Conservation (phyloP, 2,329 filamentous ascomycete genomes). For the Fusarium sacchari region DNA sequence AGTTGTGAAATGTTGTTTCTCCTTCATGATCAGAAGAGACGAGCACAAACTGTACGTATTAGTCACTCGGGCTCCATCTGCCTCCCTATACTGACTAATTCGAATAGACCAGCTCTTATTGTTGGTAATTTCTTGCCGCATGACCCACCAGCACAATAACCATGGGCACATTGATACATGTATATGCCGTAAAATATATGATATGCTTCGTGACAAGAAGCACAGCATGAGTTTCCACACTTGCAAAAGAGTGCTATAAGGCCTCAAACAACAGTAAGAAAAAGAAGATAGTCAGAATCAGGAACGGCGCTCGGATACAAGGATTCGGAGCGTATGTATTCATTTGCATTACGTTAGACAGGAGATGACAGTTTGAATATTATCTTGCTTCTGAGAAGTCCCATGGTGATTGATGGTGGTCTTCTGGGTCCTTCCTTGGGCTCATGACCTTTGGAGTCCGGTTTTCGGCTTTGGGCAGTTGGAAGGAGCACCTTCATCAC, state of each 20-base stretch:
- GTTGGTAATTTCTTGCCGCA: slow-evolving; percentile 97
- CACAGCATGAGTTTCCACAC: neutral
- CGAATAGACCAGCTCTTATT: slow-evolving; percentile 84
- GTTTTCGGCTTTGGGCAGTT: neutral
- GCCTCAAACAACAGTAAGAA: slow-evolving; percentile 13
- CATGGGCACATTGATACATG: neutral
- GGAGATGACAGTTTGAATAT: slow-evolving; percentile 18
- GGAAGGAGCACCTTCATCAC: slow-evolving; percentile 8
- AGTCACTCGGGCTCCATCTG: neutral
- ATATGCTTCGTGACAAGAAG: neutral
- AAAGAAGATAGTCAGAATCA: slow-evolving; percentile 14
- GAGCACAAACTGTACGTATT: slow-evolving; percentile 89
- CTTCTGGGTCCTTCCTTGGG: neutral
- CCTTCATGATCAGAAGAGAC: slow-evolving; percentile 94
- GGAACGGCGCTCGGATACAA: slow-evolving; percentile 30
- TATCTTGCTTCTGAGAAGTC: neutral
- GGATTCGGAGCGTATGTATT: slow-evolving; percentile 33
- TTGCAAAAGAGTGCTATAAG: neutral
- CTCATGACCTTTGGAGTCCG: neutral
- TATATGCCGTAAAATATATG: neutral
- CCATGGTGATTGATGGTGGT: neutral
- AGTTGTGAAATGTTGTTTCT: slow-evolving; percentile 93
- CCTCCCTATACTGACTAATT: slow-evolving; percentile 46
- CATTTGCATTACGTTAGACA: slow-evolving; percentile 27
- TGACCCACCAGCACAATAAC: slow-evolving; percentile 60